phyloP scores from a whole-genome alignment of 2,329 filamentous ascomycete genomes.

The Trichoderma atrobrunneum region DNA sequence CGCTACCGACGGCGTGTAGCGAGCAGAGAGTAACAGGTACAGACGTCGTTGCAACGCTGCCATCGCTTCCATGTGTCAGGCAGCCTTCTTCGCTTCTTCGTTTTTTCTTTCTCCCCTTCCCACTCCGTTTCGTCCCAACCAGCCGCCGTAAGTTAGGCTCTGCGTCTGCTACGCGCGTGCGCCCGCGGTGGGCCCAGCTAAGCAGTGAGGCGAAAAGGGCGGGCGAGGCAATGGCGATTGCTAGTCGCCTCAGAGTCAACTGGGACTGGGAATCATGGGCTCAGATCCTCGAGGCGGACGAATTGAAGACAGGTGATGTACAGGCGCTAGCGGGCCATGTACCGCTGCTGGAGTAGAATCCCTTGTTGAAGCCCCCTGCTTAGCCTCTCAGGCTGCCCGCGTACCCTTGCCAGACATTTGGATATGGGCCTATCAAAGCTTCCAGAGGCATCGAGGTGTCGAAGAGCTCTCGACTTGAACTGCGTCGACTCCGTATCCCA shows the following conservation, averaged over 20 bases:
- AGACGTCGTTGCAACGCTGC: not conserved
- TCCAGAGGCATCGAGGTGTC: not conserved
- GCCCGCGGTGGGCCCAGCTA: slow-evolving; percentile 14
- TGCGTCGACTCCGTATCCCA: not conserved
- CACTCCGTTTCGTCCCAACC: not conserved
- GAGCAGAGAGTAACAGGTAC: not conserved
- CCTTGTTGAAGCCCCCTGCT: slow-evolving; percentile 14
- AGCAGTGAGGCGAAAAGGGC: slow-evolving; percentile 14
- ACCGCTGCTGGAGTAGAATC: slow-evolving; percentile 11
- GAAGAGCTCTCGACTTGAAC: not conserved
- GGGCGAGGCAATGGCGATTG: slow-evolving; percentile 18
- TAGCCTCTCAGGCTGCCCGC: slow-evolving; percentile 18
- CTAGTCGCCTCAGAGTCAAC: not conserved
- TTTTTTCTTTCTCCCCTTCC: not conserved
- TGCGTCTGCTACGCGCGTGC: slow-evolving; percentile 12
- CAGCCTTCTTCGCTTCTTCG: not conserved
- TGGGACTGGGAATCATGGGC: slow-evolving; percentile 4
- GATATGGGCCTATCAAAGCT: slow-evolving; percentile 19
- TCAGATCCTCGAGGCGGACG: slow-evolving; percentile 11
- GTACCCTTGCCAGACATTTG: slow-evolving; percentile 13
- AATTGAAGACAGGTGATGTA: slow-evolving; percentile 18
- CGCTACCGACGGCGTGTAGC: slow-evolving; percentile 11
- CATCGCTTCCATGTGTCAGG: not conserved
- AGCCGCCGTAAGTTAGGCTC: not conserved
- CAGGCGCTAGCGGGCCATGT: slow-evolving; percentile 16